These are phyloP conservation scores for Astragalus membranaceus DNA, from an alignment of 306 rosid genomes.

Conservation along the genomic window DNA sequence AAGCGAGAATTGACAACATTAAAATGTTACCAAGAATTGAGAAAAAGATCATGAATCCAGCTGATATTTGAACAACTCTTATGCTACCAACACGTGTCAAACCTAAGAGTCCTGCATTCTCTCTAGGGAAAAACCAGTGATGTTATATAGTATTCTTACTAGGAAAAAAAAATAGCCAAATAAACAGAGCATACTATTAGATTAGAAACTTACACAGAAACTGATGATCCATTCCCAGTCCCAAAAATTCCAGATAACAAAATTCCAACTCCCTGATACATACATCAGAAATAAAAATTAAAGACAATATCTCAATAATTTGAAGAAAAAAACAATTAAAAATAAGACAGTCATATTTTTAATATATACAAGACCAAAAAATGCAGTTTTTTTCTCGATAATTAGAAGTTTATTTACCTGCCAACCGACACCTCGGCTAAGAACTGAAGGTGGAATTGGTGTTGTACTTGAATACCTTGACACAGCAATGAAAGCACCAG, in stretches of 20 bases:
- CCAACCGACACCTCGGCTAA: constrained; percentile 98
- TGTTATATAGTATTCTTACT: neutral
- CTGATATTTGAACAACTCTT: constrained; percentile 92
- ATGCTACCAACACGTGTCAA: constrained; percentile 95
- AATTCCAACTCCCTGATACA: constrained; percentile 90
- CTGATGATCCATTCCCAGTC: constrained; percentile 87
- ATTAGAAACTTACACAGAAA: constrained; percentile 69
- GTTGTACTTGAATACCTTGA: constrained; percentile 93
- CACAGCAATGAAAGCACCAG: constrained; percentile 80
- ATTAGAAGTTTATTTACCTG: constrained; percentile 45
- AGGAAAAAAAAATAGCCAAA: neutral
- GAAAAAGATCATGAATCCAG: constrained; percentile 94
- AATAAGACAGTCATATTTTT: neutral
- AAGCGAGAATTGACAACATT: no score
- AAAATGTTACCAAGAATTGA: constrained; percentile 67
- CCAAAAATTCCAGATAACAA: constrained; percentile 87
- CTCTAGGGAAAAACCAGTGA: constrained; percentile 37
- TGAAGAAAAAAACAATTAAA: no score
- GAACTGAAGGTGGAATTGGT: constrained; percentile 81
- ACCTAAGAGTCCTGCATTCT: constrained; percentile 89
- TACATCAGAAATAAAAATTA: constrained; percentile 9
- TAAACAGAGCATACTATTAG: neutral
- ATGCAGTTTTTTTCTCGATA: no score
- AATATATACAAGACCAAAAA: no score
- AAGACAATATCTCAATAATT: no score